Base-by-base conservation (phyloP, 2,329 filamentous ascomycete genomes). In the Cyphellophora attinorum region DNA sequence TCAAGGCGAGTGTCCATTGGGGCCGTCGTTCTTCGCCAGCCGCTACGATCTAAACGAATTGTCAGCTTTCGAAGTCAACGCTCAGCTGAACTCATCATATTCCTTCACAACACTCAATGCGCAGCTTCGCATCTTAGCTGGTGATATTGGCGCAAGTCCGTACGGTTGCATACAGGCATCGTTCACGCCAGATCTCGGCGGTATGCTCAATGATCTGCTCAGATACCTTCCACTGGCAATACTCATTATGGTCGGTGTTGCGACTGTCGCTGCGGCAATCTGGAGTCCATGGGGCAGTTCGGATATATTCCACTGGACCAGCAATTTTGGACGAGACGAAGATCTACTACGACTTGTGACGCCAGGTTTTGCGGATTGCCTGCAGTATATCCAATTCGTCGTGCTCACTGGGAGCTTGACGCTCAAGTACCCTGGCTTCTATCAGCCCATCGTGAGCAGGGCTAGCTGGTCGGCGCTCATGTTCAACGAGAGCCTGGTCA, bases 351-450 rank as follows among this genome's bases (percentile, higher is more conserved):
- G 91, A 36, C 68, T 98, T 31, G 85, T 98, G 19, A 98, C 91
- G 0, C 91, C 91, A 4, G 91, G 91, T 1, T 96, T 98, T 55
- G 86, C 85, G 5, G 91, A 98, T 55, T 98, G 91, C 52, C 68
- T 98, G 36, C 88, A 96, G 59, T 96, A 98, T 56, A 83, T 98
- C 12, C 91, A 98, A 54, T 98, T 94, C 50, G 70, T 91, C 35
- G 79, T 84, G 14, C 64, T 98, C 39, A 91, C 86, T 0, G 89
- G 89, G n/a, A 79, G 81, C 23, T 67, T 98, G 38, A 85, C 81
- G 5, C 67, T 98, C 44, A 77, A 80, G 47, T 98, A 96, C 51
- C 91, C 91, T 1, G 91, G 91, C 8, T 98, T 83, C 55, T 98
- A 86, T 55, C 89, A 94, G 54, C 91, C 91, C 4, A 81, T 85